Conservation (phyloP, 2,329 filamentous ascomycete species). For the Ceratocystis cacaofunesta region DNA sequence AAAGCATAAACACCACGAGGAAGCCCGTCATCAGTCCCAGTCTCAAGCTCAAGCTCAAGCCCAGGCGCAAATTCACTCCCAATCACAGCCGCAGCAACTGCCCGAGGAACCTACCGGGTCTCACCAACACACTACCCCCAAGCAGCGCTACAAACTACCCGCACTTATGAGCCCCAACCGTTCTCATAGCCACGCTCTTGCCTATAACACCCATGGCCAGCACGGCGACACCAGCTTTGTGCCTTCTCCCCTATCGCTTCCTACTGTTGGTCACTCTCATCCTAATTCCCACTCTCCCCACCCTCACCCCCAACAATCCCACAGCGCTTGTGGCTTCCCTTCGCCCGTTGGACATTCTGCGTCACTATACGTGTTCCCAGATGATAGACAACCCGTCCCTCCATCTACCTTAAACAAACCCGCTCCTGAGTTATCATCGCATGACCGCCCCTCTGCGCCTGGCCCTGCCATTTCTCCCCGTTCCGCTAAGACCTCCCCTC, state of each 20-base stretch:
- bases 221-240: background rate
- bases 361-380: slow-evolving; percentile 17
- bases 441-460: background rate
- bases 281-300: background rate
- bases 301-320: background rate
- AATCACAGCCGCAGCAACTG: background rate
- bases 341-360: slow-evolving; percentile 3
- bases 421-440: background rate
- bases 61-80: background rate
- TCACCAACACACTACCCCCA: slow-evolving; percentile 3
- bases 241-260: background rate
- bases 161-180: slow-evolving; percentile 3
- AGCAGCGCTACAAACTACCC: slow-evolving; percentile 11
- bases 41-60: background rate
- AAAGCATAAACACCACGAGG: background rate
- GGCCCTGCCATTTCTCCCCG: background rate
- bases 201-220: background rate
- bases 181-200: background rate
- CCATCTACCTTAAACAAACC: background rate
- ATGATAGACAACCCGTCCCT: slow-evolving; percentile 17
- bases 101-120: background rate
- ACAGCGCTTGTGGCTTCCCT: slow-evolving; percentile 2
- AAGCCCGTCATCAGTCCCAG: background rate
- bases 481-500: slow-evolving; percentile 15
- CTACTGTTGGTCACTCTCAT: background rate